These are phyloP conservation scores for Imleria badia DNA, from an alignment of 768 basidiomycete genomes.

Conservation along the genomic window DNA sequence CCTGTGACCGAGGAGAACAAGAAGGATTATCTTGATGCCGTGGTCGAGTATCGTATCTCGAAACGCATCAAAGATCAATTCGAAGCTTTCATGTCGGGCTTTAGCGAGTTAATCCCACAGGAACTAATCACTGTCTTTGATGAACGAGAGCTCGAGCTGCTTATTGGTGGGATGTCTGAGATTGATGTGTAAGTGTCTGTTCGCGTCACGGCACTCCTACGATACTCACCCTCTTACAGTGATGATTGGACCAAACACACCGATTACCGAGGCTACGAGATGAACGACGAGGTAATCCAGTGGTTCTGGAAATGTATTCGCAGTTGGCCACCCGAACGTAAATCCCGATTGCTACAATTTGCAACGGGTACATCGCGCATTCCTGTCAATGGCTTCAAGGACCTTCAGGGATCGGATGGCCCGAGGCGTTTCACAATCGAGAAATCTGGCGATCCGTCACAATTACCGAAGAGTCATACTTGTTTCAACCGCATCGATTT, in stretches of 20 bases:
- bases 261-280: constrained; percentile 95
- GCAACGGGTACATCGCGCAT: constrained; percentile 96
- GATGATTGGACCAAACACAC: constrained; percentile 99
- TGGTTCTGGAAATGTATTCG: constrained; percentile 99
- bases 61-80: constrained; percentile 98
- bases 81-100: constrained; percentile 99
- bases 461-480: constrained; percentile 93
- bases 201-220: neutral
- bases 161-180: constrained; percentile 99
- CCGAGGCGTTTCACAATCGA: constrained; percentile 98
- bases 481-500: constrained; percentile 98
- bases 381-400: constrained; percentile 98
- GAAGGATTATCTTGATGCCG: constrained; percentile 93
- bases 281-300: constrained; percentile 94
- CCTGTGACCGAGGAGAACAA: constrained; percentile 97
- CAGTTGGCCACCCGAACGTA: constrained; percentile 97
- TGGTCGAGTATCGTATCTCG: constrained; percentile 97
- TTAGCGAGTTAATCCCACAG: constrained; percentile 98
- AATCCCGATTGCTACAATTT: constrained; percentile 94
- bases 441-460: constrained; percentile 95
- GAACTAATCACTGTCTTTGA: constrained; percentile 98
- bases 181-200: constrained; percentile 83
- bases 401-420: constrained; percentile 96
- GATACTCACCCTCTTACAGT: constrained; percentile 35
- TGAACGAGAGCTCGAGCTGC: constrained; percentile 93